Percentiles rank a stretch among this genome's conserved stretches.
These are phyloP conservation scores for Sordaria brevicollis DNA, from an alignment of 495 filamentous ascomycete genomes.

Conservation along the genomic window DNA sequence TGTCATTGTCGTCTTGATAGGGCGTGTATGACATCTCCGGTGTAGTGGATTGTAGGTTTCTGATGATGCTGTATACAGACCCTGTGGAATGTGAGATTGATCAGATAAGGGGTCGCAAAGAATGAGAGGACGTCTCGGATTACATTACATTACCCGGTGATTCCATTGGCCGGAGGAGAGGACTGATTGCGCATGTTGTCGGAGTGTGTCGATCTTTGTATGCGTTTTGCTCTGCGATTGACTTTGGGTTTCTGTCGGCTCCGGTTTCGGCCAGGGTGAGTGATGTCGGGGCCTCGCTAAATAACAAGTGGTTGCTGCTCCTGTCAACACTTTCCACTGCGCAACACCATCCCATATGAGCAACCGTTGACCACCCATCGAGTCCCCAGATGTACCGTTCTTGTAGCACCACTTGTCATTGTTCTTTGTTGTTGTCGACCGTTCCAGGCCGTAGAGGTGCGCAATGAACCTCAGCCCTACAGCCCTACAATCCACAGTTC, in stretches of 20 bases:
- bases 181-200: background rate
- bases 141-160: background rate
- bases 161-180: background rate
- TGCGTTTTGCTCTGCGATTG: no score
- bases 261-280: background rate
- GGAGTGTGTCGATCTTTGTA: background rate
- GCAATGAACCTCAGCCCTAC: background rate
- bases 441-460: background rate
- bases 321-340: background rate
- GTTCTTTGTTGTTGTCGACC: background rate
- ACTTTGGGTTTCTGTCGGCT: background rate
- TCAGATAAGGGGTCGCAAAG: background rate
- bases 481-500: background rate
- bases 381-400: background rate
- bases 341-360: background rate
- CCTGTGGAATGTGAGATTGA: background rate
- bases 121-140: background rate
- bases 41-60: no score
- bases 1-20: background rate
- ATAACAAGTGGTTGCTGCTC: background rate
- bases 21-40: background rate
- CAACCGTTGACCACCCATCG: background rate
- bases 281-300: background rate
- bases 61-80: background rate
- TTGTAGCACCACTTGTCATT: background rate